phyloP scores from a whole-genome alignment of 2,329 filamentous ascomycete genomes.

The Paracamarosporium sp. region DNA sequence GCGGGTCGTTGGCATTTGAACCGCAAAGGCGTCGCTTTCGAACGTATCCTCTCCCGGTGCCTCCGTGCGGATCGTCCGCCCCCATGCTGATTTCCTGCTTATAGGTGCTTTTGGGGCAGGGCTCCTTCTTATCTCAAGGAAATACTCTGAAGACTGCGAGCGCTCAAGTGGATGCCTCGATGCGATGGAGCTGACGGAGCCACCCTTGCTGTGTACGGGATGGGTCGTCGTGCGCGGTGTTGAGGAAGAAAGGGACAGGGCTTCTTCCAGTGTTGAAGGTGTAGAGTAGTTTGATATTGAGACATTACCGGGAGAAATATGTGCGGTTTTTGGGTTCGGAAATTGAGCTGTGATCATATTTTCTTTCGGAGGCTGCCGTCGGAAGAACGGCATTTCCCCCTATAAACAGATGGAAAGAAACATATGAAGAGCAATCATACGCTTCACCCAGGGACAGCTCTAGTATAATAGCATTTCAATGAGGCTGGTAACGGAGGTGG shows the following conservation, averaged over 20 bases:
- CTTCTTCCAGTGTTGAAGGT: constrained; percentile 19
- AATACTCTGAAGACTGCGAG: constrained; percentile 20
- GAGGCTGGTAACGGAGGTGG: constrained; percentile 4
- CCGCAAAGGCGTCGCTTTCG: constrained; percentile 42
- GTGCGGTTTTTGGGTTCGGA: constrained; percentile 17
- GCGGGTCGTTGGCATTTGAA: constrained; percentile 42
- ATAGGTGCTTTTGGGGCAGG: constrained; percentile 20
- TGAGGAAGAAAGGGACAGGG: constrained; percentile 13
- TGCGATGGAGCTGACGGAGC: constrained; percentile 9
- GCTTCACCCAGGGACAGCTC: background rate
- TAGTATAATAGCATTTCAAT: background rate
- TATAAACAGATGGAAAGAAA: background rate
- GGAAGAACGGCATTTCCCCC: constrained; percentile 23
- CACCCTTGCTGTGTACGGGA: constrained; percentile 4
- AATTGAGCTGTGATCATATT: constrained; percentile 18
- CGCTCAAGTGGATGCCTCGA: constrained; percentile 23
- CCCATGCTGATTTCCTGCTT: constrained; percentile 30
- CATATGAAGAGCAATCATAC: background rate
- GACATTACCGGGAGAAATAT: constrained; percentile 18
- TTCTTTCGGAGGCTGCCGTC: constrained; percentile 12
- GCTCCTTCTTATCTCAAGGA: constrained; percentile 19
- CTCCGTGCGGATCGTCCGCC: constrained; percentile 36
- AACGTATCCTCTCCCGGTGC: constrained; percentile 34
- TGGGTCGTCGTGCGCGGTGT: constrained; percentile 8
- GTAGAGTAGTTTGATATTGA: constrained; percentile 17